Percentiles rank a stretch among this genome's conserved stretches.
These are phyloP conservation scores for Strobilomyces echinocephalus DNA, from an alignment of 768 basidiomycete species.

Conservation along the genomic window DNA sequence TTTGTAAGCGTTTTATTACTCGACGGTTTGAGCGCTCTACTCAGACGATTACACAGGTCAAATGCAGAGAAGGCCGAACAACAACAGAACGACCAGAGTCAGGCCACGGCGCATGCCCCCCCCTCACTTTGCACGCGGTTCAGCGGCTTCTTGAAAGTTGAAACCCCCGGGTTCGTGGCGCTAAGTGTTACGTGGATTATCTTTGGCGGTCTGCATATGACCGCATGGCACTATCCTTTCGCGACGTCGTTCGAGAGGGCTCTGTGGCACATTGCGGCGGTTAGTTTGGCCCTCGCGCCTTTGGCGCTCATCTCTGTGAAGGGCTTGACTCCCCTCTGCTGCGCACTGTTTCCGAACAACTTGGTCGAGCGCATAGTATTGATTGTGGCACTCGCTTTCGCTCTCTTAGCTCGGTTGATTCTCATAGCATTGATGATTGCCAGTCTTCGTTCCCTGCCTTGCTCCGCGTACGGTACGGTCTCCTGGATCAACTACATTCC, in stretches of 20 bases:
- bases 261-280: not conserved
- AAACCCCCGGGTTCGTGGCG: not conserved
- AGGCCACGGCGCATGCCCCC: not conserved
- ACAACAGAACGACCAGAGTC: not conserved
- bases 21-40: not conserved
- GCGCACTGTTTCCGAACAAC: not conserved
- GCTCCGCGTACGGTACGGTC: not conserved
- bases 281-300: not conserved
- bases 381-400: not conserved
- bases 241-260: not conserved
- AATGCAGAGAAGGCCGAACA: not conserved
- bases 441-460: not conserved
- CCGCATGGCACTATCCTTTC: not conserved
- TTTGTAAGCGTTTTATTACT: not conserved
- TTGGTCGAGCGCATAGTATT: not conserved
- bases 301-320: not conserved
- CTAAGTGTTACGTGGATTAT: not conserved
- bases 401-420: not conserved
- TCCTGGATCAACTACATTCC: slow-evolving; percentile 1
- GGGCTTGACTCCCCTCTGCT: not conserved
- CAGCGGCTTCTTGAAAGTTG: not conserved
- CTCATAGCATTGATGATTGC: slow-evolving; percentile 1
- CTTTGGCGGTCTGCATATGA: not conserved
- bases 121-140: not conserved
- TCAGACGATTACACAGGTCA: not conserved